Base-by-base conservation (phyloP, 2,329 filamentous ascomycete genomes). In the Zasmidium angulare region DNA sequence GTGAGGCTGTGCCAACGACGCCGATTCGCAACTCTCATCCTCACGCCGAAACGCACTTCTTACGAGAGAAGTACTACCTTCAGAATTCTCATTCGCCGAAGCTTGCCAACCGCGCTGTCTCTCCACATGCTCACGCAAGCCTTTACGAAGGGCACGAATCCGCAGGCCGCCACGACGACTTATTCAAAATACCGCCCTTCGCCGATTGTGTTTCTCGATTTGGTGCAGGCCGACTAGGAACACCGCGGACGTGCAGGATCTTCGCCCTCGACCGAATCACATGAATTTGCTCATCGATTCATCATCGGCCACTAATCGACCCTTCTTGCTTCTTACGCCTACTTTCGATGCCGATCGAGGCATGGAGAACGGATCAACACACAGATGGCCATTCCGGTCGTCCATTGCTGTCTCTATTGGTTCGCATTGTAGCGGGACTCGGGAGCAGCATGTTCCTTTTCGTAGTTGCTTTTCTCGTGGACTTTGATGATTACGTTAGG, bases 1-100 rank as follows among this genome's bases (percentile, higher is more conserved):
- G 21, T 52, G 55, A 56, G 55, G 55, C 55, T 57, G 48, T 57
- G 55, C 55, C 17, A 46, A 7, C 19, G 10, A 7, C 21, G 24
- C 26, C 14, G 43, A 55, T 20, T 55, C 21, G n/a, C 26, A 22
- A n/a, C n/a, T 21, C 3, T 22, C 21, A 12, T 9, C 20, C 21
- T 47, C 36, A 6, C 24, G n/a, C 14, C 21, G 12, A 40, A 53
- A 24, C 20, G 22, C 9, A 22, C n/a, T 21, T 46, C 17, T 53
- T 53, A 46, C 51, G 51, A 40, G 23, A 22, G 26, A 46, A 21
- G 36, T 46, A 46, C 40, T 53, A 43, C 36, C 43, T 20, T 48
- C 19, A 17, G 21, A 21, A 20, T 55, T 29, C 20, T 36, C 43
- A 31, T 19, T 40, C 22, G 19, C 23, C 21, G 53, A 46, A 21